phyloP scores from a whole-genome alignment of 345 rosid genomes.

The Arabidopsis thaliana region TAIR10.1 NC_003076.8:582501-583000 shows the following conservation, averaged over 20 bases:
- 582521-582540: too few relatives aligned
- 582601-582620: slow-evolving; percentile 40
- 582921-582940: too few relatives aligned
- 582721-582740: neutral
- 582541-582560: too few relatives aligned
- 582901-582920: too few relatives aligned
- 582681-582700: slow-evolving; percentile 2
- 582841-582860: too few relatives aligned
- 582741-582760: neutral
- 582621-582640: slow-evolving; percentile 23
- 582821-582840: too few relatives aligned
- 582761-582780: slow-evolving; percentile 4
- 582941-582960: too few relatives aligned
- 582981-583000: neutral
- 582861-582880: too few relatives aligned
- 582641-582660: slow-evolving; percentile 32
- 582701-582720: slow-evolving; percentile 22
- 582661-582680: slow-evolving; percentile 13
- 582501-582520: too few relatives aligned
- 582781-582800: slow-evolving; percentile 10
- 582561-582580: too few relatives aligned
- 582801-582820: too few relatives aligned
- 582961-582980: neutral
- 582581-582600: neutral
- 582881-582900: too few relatives aligned